Conservation (phyloP, 345 rosid genomes). For the Eucalyptus rudis region DNA sequence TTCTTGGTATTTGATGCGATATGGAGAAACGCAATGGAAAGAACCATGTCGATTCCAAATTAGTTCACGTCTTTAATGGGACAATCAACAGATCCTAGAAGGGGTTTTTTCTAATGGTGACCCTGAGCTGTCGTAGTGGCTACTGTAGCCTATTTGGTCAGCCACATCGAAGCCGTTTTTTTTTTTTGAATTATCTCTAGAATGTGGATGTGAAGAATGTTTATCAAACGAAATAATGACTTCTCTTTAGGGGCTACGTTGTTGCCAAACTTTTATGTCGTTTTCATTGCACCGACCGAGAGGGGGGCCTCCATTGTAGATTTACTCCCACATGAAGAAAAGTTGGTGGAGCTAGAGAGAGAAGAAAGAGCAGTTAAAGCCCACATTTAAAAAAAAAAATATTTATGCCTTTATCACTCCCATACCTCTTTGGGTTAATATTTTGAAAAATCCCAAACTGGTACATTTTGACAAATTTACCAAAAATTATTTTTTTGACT, state of each 20-base stretch:
- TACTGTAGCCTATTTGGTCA: not conserved
- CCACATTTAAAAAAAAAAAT: no score
- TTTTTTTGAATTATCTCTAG: not conserved
- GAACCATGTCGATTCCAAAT: not conserved
- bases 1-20: not conserved
- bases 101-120: not conserved
- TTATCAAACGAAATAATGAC: not conserved
- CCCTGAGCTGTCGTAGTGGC: not conserved
- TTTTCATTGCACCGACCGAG: not conserved
- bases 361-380: not conserved
- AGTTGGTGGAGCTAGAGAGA: not conserved
- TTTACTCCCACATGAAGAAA: not conserved
- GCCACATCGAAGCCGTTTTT: not conserved
- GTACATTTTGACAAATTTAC: rapidly evolving
- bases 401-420: no score
- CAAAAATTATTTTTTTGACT: rapidly evolving
- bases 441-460: no score
- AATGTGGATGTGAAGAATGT: not conserved
- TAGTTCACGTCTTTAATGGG: not conserved
- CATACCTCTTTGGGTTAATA: no score
- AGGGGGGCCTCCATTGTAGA: not conserved
- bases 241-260: not conserved
- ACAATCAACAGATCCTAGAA: not conserved
- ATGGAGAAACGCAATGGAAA: not conserved
- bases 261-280: not conserved